Base-by-base conservation (phyloP, 2,329 filamentous ascomycete species). In the Saccharata proteae region DNA sequence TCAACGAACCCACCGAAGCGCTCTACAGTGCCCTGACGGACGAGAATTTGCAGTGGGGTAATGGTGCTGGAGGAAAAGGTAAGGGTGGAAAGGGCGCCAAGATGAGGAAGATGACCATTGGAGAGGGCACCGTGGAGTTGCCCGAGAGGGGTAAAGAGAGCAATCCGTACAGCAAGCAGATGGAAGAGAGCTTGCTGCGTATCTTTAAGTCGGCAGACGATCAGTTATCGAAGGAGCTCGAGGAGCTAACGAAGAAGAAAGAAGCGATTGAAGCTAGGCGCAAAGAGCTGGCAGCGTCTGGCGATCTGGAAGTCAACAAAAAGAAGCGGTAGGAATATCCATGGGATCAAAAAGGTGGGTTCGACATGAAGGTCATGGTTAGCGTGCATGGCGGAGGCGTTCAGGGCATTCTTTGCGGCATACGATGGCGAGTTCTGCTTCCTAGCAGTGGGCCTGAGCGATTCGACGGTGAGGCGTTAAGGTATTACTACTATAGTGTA, bases 1-100 rank as follows among this genome's bases (percentile, higher is more conserved):
- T 98, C 67, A 96, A 93, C 59, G 90, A 98, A 57, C 90, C 90
- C 0, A 90, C 85, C 45, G 83, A 93, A 55, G 74, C 80, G 26
- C 88, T 98, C 49, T 94, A 83, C 58, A 83, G 93, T 40, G 66
- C 83, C 16, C 65, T 98, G 38, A 96, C 85, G 2, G 67, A 70
- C 5, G 82, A 82, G 38, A 73, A 76, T 16, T 24, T 27, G 4
- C 72, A 70, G 39, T 65, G 59, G 47, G 30, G 30, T 2, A 42
- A 41, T 17, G 27, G 23, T 6, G 29, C 29, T 3, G 53, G 67
- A 41, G 67, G 69, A 16, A 73, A 55, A 40, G 61, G 60, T 8
- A 64, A 54, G 44, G 54, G 51, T 32, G 37, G 18, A 1, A 24
- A 29, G 13, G 26, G 21, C 4, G 27, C 35, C 1, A 27, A 26